Percentiles rank a stretch among this genome's conserved stretches.
These are phyloP conservation scores for Pythium phragmiticola DNA, from an alignment of 352 stramenopile genomes.

Conservation along the genomic window DNA sequence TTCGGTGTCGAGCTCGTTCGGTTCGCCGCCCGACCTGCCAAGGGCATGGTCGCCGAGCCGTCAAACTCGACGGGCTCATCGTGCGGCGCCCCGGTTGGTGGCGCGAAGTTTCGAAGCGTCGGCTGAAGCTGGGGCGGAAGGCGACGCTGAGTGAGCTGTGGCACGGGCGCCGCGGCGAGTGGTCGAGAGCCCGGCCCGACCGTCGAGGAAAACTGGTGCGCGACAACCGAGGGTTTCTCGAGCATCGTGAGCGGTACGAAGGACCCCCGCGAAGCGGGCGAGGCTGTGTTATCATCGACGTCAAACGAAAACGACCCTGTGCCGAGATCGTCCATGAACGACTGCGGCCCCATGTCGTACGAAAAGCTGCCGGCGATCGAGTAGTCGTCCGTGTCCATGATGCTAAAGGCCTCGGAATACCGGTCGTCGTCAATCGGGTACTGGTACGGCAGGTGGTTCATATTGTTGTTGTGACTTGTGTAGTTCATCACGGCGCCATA, in stretches of 20 bases:
- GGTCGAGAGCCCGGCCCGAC: not conserved
- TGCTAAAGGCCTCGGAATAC: conserved; percentile 9
- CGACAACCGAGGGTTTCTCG: conserved; percentile 21
- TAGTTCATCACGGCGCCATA: conserved; percentile 16
- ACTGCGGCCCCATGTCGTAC: conserved; percentile 21
- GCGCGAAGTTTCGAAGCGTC: conserved; percentile 18
- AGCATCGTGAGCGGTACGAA: conserved; percentile 23
- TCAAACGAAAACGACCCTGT: conserved; percentile 14
- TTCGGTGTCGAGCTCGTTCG: conserved; percentile 24
- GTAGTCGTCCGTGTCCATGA: conserved; percentile 20
- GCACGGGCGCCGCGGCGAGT: conserved; percentile 10
- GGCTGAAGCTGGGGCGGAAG: conserved; percentile 1
- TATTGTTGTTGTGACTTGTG: not conserved
- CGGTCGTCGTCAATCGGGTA: not conserved
- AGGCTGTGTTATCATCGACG: not conserved
- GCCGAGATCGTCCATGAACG: conserved; percentile 21
- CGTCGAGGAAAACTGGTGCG: conserved; percentile 9
- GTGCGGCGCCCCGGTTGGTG: conserved; percentile 6
- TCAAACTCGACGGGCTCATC: conserved; percentile 19
- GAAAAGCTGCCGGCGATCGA: conserved; percentile 28
- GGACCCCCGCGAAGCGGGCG: conserved; percentile 14
- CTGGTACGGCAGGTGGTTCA: no score
- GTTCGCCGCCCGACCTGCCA: not conserved
- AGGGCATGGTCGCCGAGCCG: not conserved
- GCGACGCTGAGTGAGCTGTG: conserved; percentile 20